Evolutionary conservation across 352 stramenopile genomes (phyloP), one percentile per base, ranked within the genome.

Genomic region (Blastocystis sp.): DNA sequence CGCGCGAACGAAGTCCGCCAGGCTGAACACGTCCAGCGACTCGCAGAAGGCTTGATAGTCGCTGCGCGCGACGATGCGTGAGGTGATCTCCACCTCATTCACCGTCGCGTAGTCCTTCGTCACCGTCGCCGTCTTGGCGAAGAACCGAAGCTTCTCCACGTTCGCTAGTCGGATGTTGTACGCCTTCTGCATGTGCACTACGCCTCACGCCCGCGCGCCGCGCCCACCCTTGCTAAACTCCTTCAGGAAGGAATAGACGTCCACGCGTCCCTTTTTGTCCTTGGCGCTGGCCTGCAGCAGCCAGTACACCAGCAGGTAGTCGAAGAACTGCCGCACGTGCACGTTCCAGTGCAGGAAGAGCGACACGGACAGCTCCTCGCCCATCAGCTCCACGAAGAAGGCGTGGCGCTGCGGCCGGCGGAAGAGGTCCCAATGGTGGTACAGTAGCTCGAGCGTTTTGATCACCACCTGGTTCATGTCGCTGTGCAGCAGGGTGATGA

Each of bases 381-480:
- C 59, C 17, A 88, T 48, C 59, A 88, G 23, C 23, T 76, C 78
- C 62, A 62, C 23, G 19, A 67, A 56, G n/a, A 88, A 88, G n/a
- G 48, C 11, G 43, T 88, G 64, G 14, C 48, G 41, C 34, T 79
- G 67, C 14, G 21, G 19, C 3, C 62, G 28, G 28, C 64, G 67
- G 9, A 88, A 56, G 1, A 88, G 65, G 59, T 88, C 78, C 78
- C 78, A 88, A 19, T 88, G 78, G 41, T 88, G 78, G 60, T 88
- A 88, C 10, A 88, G 67, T 52, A 88, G 53, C 28, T 88, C 78
- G 48, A 88, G 62, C 48, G 67, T 56, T 23, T 88, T 88, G 14
- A 88, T 88, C 40, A 79, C 67, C 52, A 88, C 78, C 60, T 88
- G 78, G 45, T 88, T 88, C 67, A 88, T 79, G 41, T 76, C 64